Evolutionary conservation across 805 yeast genomes (phyloP).

Genomic region (Metschnikowia gelsemii): DNA sequence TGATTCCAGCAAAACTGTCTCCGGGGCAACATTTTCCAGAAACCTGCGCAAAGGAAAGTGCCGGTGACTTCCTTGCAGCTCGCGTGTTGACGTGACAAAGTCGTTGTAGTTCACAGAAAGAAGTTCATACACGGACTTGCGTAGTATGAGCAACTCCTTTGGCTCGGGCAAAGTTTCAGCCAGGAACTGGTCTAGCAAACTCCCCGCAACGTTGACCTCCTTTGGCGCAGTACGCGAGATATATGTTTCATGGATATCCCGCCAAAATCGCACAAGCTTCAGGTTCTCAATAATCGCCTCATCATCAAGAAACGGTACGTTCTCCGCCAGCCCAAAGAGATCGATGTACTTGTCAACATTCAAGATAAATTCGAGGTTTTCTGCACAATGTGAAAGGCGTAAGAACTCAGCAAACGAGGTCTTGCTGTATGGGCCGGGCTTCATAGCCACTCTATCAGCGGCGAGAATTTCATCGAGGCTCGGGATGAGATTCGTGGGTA

Average conservation of each 20-base stretch:
- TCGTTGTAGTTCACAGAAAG: slow-evolving; percentile 34
- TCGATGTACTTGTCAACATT: slow-evolving; percentile 23
- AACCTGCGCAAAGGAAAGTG: slow-evolving; percentile 17
- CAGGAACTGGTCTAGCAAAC: slow-evolving; percentile 22
- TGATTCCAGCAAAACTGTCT: slow-evolving; percentile 4
- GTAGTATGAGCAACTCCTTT: slow-evolving; percentile 18
- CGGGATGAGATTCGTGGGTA: slow-evolving; percentile 18
- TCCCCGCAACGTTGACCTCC: slow-evolving; percentile 36
- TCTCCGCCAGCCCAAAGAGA: slow-evolving; percentile 6
- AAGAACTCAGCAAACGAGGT: slow-evolving; percentile 29
- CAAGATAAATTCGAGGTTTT: slow-evolving; percentile 36
- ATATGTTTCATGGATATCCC: slow-evolving; percentile 26
- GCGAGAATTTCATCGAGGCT: slow-evolving; percentile 23
- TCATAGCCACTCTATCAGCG: slow-evolving; percentile 6
- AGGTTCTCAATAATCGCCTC: slow-evolving; percentile 10
- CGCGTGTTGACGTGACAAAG: slow-evolving; percentile 26
- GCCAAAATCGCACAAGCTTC: slow-evolving; percentile 25
- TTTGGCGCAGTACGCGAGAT: slow-evolving; percentile 29
- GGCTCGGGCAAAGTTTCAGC: slow-evolving; percentile 23
- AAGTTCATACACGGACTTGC: slow-evolving; percentile 29
- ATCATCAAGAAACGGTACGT: slow-evolving; percentile 15
- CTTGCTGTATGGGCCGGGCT: slow-evolving; percentile 21
- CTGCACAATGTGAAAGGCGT: slow-evolving; percentile 33
- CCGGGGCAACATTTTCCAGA: slow-evolving; percentile 26
- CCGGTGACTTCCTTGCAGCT: slow-evolving; percentile 7